These are phyloP conservation scores for Mimosa pudica DNA, from an alignment of 306 rosid genomes.

Conservation along the genomic window DNA sequence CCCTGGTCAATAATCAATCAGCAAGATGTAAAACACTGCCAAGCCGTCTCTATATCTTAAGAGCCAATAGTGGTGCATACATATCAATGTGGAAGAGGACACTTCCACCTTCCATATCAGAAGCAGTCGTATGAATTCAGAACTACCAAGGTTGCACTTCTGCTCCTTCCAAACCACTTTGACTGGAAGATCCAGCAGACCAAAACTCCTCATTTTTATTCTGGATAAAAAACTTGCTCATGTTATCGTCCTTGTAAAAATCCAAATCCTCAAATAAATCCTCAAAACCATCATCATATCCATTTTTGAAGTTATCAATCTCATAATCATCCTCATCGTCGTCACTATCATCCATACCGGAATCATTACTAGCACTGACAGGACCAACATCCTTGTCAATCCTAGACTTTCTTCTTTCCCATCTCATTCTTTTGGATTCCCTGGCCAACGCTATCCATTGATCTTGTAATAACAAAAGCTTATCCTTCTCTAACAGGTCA, in stretches of 20 bases:
- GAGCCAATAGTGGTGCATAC: not conserved
- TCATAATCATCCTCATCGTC: conserved; percentile 39
- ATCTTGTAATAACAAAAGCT: conserved; percentile 51
- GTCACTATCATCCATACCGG: conserved; percentile 33
- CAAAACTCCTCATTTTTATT: conserved; percentile 53
- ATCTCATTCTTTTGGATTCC: conserved; percentile 75
- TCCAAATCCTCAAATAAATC: conserved; percentile 63
- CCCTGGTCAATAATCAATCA: conserved; percentile 8
- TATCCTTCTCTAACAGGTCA: conserved; percentile 64
- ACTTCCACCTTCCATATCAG: conserved; percentile 11
- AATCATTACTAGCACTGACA: conserved; percentile 20
- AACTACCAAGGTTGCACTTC: conserved; percentile 72
- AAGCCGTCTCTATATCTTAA: not conserved
- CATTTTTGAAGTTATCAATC: conserved; percentile 50
- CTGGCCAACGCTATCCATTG: conserved; percentile 68
- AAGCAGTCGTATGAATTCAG: conserved; percentile 13
- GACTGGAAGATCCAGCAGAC: conserved; percentile 51
- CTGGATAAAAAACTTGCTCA: conserved; percentile 25
- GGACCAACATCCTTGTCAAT: conserved; percentile 36
- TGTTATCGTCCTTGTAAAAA: conserved; percentile 46
- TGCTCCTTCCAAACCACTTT: conserved; percentile 40
- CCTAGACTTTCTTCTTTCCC: conserved; percentile 55
- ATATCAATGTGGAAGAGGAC: not conserved
- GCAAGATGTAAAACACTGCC: not conserved
- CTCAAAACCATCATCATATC: conserved; percentile 74